These are phyloP conservation scores for Phanerodontia chrysosporium DNA, from an alignment of 768 basidiomycete species.

Conservation along the genomic window DNA sequence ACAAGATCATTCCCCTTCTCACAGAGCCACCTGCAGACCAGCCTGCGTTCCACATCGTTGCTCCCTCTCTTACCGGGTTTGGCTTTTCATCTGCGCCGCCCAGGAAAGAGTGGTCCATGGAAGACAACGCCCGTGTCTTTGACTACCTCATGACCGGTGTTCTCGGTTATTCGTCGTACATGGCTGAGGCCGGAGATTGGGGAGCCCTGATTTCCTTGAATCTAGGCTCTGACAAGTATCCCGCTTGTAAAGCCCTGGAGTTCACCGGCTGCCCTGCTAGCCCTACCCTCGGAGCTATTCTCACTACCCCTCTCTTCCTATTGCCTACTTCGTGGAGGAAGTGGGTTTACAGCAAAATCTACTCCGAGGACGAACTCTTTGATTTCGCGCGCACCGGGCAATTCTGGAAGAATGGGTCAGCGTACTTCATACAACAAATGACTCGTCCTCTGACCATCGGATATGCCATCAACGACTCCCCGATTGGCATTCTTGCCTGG, in stretches of 20 bases:
- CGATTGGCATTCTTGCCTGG: slow-evolving; percentile 24
- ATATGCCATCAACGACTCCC: slow-evolving; percentile 23
- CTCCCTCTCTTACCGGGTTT: slow-evolving; percentile 24
- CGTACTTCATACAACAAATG: slow-evolving; percentile 10
- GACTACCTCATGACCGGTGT: slow-evolving; percentile 25
- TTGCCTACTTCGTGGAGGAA: slow-evolving; percentile 9
- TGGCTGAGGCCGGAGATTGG: slow-evolving; percentile 22
- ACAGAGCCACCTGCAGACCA: slow-evolving; percentile 13
- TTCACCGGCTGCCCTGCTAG: slow-evolving; percentile 1
- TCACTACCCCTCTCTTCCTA: slow-evolving; percentile 11
- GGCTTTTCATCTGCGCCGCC: slow-evolving; percentile 21
- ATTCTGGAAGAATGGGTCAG: slow-evolving; percentile 3
- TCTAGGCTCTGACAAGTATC: neutral
- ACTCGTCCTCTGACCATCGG: slow-evolving; percentile 22
- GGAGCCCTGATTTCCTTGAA: slow-evolving; percentile 4
- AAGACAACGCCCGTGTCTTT: slow-evolving; percentile 24
- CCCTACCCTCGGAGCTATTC: slow-evolving; percentile 8
- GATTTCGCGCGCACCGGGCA: slow-evolving; percentile 5
- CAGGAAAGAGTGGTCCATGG: slow-evolving; percentile 22
- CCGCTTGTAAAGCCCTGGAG: slow-evolving; percentile 8
- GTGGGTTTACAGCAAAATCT: slow-evolving; percentile 14
- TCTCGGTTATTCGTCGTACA: slow-evolving; percentile 21
- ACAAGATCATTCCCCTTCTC: slow-evolving; percentile 21
- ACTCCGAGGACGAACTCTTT: slow-evolving; percentile 5
- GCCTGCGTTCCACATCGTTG: slow-evolving; percentile 26